Evolutionary conservation across 75 land plant genomes (phyloP).

Genomic region (Sequoiadendron giganteum): DNA sequence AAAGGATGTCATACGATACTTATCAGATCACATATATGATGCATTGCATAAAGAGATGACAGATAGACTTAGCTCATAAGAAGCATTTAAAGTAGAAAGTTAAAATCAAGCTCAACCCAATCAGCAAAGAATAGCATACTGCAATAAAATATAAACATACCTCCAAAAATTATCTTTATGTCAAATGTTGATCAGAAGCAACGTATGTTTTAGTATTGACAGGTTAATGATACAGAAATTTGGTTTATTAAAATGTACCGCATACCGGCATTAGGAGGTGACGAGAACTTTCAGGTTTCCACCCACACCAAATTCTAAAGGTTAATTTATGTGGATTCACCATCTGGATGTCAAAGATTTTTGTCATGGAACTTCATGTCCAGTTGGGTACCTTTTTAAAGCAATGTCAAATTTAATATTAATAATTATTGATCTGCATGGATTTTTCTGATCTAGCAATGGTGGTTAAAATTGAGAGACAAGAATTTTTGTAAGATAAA

Average conservation of each 20-base stretch:
- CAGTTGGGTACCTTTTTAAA: background rate
- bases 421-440: background rate
- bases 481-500: too few relatives aligned
- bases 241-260: background rate
- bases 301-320: background rate
- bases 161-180: background rate
- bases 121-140: slow-evolving; percentile 7
- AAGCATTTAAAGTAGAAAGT: background rate
- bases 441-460: background rate
- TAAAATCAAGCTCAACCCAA: background rate
- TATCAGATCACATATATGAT: background rate
- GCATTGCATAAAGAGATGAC: background rate
- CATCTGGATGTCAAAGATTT: background rate
- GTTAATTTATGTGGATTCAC: background rate
- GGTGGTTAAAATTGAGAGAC: background rate
- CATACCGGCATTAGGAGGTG: background rate
- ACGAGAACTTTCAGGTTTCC: background rate
- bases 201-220: background rate
- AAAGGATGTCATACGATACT: background rate
- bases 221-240: background rate
- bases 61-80: background rate
- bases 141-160: background rate
- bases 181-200: slow-evolving; percentile 5
- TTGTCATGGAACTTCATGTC: background rate
- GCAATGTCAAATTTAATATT: background rate